Evolutionary conservation across 805 yeast species (phyloP), one percentile per base, ranked within the genome.

Genomic region (Yarrowia keelungensis): DNA sequence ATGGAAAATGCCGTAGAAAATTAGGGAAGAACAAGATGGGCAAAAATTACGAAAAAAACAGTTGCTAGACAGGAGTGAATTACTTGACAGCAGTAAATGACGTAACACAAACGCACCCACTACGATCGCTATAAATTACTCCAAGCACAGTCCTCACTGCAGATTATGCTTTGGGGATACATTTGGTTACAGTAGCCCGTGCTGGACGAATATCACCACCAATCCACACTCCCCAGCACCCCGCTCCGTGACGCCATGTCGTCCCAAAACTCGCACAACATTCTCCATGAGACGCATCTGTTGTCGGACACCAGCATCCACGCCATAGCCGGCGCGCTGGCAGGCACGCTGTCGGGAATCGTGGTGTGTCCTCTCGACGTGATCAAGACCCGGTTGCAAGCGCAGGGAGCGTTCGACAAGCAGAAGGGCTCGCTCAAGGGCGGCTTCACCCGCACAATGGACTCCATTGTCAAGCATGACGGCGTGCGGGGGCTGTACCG

Each of bases 331-430:
- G 99, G 99, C 0, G 98, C 98, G 0, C 78, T 92, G n/a, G 91
- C 98, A 0, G 99, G 99, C 1, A 89, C 95, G 72, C 75, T 91
- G 8, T 88, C 98, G 0, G 98, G 98, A 0, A 84, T 93, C 2
- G 82, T 86, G 1, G 99, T 95, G 8, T 95, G 98, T 78, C 99
- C 99, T 0, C 80, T 95, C 42, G 99, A 95, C 76, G 99, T 95
- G 59, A 94, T 95, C 14, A 95, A 95, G 78, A 95, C 99, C 5
- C 81, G 97, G 73, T 82, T 93, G 54, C 99, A 94, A 79, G 98
- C 98, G 0, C 97, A 91, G 76, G 97, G 97, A 8, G 68, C 61
- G 19, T 35, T 53, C 11, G 61, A 65, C 50, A 49, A 47, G 36
- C 16, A 47, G 22, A 26, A 42, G 15, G 59, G 59, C 45, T 53